Conservation (phyloP, 202 grass and related monocot genomes). For the Panicum hallii region DNA sequence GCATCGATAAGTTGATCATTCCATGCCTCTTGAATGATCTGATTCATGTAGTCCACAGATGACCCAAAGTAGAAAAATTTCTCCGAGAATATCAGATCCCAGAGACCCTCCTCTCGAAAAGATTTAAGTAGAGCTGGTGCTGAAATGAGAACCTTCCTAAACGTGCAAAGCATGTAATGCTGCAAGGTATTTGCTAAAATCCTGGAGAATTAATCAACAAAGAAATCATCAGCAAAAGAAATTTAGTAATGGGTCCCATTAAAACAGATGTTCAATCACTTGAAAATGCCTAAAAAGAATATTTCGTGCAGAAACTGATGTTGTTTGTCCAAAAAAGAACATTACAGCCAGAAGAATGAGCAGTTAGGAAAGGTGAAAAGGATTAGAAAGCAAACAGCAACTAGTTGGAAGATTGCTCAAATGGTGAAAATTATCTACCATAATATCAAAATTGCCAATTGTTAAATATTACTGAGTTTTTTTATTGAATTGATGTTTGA, state of each 20-base stretch:
- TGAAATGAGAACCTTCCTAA: constrained; percentile 94
- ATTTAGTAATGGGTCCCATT: constrained; percentile 22
- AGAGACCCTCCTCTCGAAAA: constrained; percentile 86
- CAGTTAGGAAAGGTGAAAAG: background rate
- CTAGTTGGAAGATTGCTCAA: constrained; percentile 11
- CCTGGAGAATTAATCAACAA: constrained; percentile 55
- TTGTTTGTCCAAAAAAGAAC: constrained; percentile 15
- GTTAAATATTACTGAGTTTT: constrained; percentile 10
- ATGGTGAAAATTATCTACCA: constrained; percentile 40
- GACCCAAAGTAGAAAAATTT: constrained; percentile 93
- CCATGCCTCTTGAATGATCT: constrained; percentile 35
- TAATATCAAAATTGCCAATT: constrained; percentile 1
- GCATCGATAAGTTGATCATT: constrained; percentile 47
- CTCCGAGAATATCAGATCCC: constrained; percentile 95
- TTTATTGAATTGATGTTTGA: background rate
- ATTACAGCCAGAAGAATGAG: constrained; percentile 29
- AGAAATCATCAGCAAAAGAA: constrained; percentile 27
- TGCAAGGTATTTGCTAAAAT: constrained; percentile 90
- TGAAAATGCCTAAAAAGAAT: constrained; percentile 15
- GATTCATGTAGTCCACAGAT: constrained; percentile 52
- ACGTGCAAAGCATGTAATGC: constrained; percentile 87
- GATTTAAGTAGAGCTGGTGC: constrained; percentile 82
- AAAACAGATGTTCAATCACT: constrained; percentile 21
- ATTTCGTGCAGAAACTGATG: constrained; percentile 24
- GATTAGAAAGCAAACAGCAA: background rate